Percentiles rank a stretch among this genome's conserved stretches.
These are phyloP conservation scores for Taphrina communis DNA, from an alignment of 1,139 yeast species.

Conservation along the genomic window DNA sequence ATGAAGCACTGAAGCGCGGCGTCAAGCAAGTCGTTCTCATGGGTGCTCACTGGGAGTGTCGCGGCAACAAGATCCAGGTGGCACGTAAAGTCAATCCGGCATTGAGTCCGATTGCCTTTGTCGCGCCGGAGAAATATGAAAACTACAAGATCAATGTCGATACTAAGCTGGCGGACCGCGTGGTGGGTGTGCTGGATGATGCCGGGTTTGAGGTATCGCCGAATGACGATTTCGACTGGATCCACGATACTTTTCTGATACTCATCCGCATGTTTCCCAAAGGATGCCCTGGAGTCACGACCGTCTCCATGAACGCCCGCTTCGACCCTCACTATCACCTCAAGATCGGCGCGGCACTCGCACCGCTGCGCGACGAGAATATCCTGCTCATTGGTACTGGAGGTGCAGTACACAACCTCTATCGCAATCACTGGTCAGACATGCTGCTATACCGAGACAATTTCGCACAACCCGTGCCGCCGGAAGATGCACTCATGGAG, in stretches of 20 bases:
- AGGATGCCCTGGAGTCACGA: constrained; percentile 6
- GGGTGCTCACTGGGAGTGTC: constrained; percentile 25
- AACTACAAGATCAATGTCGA: constrained; percentile 19
- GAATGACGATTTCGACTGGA: constrained; percentile 10
- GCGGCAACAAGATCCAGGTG: constrained; percentile 4
- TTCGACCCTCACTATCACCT: constrained; percentile 20
- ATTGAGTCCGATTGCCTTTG: constrained; percentile 1
- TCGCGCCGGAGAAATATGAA: constrained; percentile 1
- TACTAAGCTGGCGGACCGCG: neutral
- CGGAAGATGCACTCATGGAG: constrained; percentile 4
- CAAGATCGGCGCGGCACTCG: constrained; percentile 4
- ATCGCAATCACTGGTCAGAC: constrained; percentile 7
- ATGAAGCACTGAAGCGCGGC: neutral
- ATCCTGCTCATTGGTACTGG: constrained; percentile 8
- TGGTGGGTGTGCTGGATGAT: neutral
- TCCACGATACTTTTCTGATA: constrained; percentile 1
- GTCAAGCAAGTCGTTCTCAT: constrained; percentile 1
- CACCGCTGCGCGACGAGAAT: constrained; percentile 11
- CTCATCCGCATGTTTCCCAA: constrained; percentile 17
- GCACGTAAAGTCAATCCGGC: constrained; percentile 12
- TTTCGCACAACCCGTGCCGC: constrained; percentile 11
- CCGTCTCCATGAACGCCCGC: constrained; percentile 10
- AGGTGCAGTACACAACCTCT: constrained; percentile 5
- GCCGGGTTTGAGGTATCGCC: constrained; percentile 6
- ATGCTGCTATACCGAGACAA: constrained; percentile 9